Percentiles rank a stretch among this genome's conserved stretches.
Conservation (phyloP, 164 flowering plant species). For the Pachysandra terminalis region DNA sequence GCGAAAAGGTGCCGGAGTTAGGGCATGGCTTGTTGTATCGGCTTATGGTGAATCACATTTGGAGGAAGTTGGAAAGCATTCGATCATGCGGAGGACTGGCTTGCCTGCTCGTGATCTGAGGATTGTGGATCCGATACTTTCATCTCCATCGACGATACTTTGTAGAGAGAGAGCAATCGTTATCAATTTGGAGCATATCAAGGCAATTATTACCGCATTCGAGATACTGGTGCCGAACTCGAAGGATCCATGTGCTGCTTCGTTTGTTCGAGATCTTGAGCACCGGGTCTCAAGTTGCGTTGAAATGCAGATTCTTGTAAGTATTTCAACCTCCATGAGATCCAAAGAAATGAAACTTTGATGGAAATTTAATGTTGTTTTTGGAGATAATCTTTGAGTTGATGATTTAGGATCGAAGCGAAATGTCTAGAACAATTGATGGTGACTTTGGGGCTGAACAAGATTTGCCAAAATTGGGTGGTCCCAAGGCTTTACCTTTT, state of each 20-base stretch:
- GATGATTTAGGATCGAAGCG: no score
- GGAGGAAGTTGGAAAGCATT: conserved; percentile 14
- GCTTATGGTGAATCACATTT: neutral
- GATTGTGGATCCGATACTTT: conserved; percentile 17
- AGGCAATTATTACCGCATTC: conserved; percentile 16
- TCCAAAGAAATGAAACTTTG: no score
- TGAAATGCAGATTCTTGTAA: neutral
- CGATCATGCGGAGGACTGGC: conserved; percentile 22
- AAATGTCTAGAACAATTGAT: neutral
- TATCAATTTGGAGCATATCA: conserved; percentile 21
- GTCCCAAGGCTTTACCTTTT: conserved; percentile 19
- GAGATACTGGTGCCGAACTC: conserved; percentile 13
- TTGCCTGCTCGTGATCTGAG: conserved; percentile 20
- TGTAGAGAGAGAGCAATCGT: conserved; percentile 21
- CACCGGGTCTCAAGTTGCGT: neutral
- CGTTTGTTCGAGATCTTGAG: conserved; percentile 13
- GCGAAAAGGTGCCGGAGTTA: conserved; percentile 12
- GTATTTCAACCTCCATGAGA: neutral
- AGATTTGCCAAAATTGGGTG: neutral
- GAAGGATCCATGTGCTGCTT: conserved; percentile 7
- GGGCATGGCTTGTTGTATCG: conserved; percentile 12
- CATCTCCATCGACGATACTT: conserved; percentile 17
- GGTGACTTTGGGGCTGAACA: neutral
- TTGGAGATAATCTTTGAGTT: no score
- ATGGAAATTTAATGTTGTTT: no score